Evolutionary conservation across 495 filamentous ascomycete genomes (phyloP), one percentile per base, ranked within the genome.

Genomic region (Penicillium coffeae): DNA sequence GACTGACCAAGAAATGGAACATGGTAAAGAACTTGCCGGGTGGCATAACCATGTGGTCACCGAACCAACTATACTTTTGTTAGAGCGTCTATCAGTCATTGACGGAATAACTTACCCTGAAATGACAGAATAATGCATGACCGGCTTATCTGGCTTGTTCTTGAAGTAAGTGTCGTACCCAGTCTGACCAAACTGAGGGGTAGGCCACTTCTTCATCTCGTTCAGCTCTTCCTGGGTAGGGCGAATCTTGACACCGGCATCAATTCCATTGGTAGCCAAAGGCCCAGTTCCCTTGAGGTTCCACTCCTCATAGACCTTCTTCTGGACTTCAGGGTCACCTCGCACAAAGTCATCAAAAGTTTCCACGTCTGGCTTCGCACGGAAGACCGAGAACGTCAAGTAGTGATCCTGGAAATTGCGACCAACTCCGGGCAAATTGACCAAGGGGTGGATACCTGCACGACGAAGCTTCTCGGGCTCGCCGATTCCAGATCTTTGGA

Each of bases 351-450:
- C 86, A 60, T 90, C 88, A 55, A 90, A 93, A 1, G 79, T 82
- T 56, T 93, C 86, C 6, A 81, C 81, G 21, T 86, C 80, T 1
- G 87, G 87, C 71, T 89, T 90, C 22, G 87, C 87, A 32, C 87
- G 73, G 59, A 76, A 90, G 38, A 80, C 76, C 3, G 86, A 81
- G 63, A 91, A 90, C 2, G 85, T 89, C 25, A 93, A 78, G 60
- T 93, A 89, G 54, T 92, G 88, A 64, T 90, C 87, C 62, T 90
- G 87, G 77, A 89, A 90, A 66, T 90, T 90, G 22, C 84, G 74
- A 47, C 87, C 88, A 42, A 92, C 86, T 32, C 88, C 88, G 0
- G 87, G 87, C n/a, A 90, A 80, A 55, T 92, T 77, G 47, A 90
- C 78, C 13, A 87, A 68, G 14, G 85, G 85, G 69, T 84, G 71